Base-by-base conservation (phyloP, 345 rosid species). In the Raphanus raphanistrum region DNA sequence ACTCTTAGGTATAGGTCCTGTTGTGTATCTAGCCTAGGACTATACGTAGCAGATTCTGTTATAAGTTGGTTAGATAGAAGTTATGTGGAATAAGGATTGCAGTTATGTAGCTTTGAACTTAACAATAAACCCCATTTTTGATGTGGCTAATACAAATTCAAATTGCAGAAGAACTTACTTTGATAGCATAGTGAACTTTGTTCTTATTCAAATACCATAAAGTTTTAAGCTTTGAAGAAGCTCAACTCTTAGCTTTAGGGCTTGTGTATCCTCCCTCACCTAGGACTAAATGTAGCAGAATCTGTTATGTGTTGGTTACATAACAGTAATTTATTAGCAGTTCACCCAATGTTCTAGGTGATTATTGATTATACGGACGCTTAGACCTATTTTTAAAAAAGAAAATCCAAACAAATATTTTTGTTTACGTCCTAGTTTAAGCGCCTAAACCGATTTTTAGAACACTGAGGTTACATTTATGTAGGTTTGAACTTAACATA, bases 261-360 rank as follows among this genome's bases (percentile, higher is more conserved):
- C 27, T 63, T 25, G 9, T 73, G 33, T 32, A 8, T 73, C 25
- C 21, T 21, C 21, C 21, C 21, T 50, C 52, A 33, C 28, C 9
- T 72, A 31, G n/a, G 59, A 31, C 32, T 63, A 36, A 16, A 48
- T 63, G 17, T 43, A 28, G 68, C 45, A 61, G 17, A 17, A 6
- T 61, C 63, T 73, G 52, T 32, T 73, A 33, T 21, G 6, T 7
- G 64, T 74, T 74, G 38, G 54, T 63, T 38, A 43, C 50, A 43
- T 1, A 43, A 43, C 26, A 5, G 35, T 50, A 73, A 25, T 21
- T 61, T 54, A 48, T 74, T 7, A 52, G 36, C 55, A 52, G 28
- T 15, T 71, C 36, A 31, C 59, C 0, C 11, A 25, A 55, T 43
- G 50, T 43, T 43, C 50, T 10, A 43, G 36, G 1, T 2, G 41